phyloP scores from a whole-genome alignment of 31 red algal species.

The Bonnemaisonia californica region DNA sequence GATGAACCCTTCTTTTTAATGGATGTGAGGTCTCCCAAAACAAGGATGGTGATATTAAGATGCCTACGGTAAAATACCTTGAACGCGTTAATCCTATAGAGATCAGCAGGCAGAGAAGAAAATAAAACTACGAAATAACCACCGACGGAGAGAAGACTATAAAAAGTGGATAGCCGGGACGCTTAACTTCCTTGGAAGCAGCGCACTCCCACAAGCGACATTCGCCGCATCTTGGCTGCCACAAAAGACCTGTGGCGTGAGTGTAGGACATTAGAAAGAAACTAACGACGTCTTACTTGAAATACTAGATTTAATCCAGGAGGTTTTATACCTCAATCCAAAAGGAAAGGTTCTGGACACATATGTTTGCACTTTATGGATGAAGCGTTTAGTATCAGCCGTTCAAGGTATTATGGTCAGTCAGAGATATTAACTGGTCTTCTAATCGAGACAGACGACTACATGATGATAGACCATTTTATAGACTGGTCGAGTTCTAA shows the following conservation, averaged over 20 bases:
- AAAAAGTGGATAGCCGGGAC: slow-evolving; percentile 18
- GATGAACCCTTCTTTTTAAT: too few species aligned
- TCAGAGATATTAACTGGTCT: slow-evolving; percentile 23
- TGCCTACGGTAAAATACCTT: too few species aligned
- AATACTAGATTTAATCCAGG: neutral
- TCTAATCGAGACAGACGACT: neutral
- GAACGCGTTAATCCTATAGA: too few species aligned
- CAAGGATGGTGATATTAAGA: too few species aligned
- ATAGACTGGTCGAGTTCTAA: too few species aligned
- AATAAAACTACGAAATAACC: neutral
- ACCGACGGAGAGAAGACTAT: neutral
- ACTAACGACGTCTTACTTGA: neutral
- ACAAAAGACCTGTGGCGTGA: neutral
- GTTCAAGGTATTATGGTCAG: slow-evolving; percentile 12
- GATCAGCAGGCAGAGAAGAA: neutral
- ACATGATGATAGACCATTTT: neutral
- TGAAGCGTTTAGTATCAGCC: slow-evolving; percentile 18
- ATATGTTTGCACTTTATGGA: slow-evolving; percentile 21
- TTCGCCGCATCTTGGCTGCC: slow-evolving; percentile 15
- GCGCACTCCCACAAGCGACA: slow-evolving; percentile 31
- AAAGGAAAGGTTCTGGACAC: neutral
- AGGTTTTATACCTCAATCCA: neutral
- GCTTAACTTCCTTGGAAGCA: slow-evolving; percentile 26
- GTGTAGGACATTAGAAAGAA: neutral
- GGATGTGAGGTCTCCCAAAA: too few species aligned